Evolutionary conservation across 1,139 yeast species (phyloP), one percentile per base, ranked within the genome.

Genomic region (Blastobotrys persicus): DNA sequence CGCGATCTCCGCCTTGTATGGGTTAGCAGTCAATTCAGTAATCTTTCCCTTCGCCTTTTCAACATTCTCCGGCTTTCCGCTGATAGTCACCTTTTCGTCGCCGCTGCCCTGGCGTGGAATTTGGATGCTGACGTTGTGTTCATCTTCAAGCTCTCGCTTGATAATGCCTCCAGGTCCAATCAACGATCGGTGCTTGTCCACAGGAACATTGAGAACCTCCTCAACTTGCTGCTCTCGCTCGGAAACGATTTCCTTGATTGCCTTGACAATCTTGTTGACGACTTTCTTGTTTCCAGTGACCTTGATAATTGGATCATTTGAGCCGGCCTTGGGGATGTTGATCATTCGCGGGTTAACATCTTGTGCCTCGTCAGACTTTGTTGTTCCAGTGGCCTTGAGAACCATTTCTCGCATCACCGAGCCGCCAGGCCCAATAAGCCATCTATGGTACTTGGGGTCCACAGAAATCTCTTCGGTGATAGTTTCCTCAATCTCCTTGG

Each of bases 91-190:
- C 26, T 52, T 53, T 20, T 52, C 59, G 17, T 59, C 60, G 73
- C 58, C 79, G 75, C 60, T 52, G 63, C 80, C 64, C 51, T 59
- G 59, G 43, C 57, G 78, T 56, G 98, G 98, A 62, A 92, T 79
- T 46, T 73, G 76, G 51, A 92, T 70, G 26, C 69, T 65, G 44
- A 88, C 92, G 13, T 75, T 73, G 67, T 76, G 86, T 59, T 85
- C 88, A 20, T 77, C 74, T 72, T 89, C 95, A 55, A 89, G 70
- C 9, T 79, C 75, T 59, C 85, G 84, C 70, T 92, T 88, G 51
- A 79, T 77, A 12, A 81, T 65, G 39, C 98, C 98, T 53, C 83
- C 83, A 40, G 91, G 81, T 35, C 98, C 98, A 67, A 92, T 81
- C 53, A 92, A 66, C 18, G 81, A 75, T 60, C 89, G 80, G 61